Conservation (phyloP, 2,329 filamentous ascomycete genomes). For the Ophiostoma angusticollis region DNA sequence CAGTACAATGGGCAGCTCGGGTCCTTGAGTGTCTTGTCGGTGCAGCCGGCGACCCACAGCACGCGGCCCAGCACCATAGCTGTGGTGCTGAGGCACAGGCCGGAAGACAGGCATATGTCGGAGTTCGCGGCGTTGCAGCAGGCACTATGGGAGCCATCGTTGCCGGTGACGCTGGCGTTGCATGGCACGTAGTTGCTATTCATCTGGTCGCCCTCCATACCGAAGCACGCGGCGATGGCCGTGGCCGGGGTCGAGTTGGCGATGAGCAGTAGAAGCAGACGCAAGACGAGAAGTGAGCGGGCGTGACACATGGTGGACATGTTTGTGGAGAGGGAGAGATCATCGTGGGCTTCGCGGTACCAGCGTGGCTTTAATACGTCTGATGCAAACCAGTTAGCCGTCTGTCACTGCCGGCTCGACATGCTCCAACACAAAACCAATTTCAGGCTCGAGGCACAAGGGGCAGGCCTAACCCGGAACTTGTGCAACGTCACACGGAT, state of each 20-base stretch:
- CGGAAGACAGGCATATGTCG: conserved; percentile 16
- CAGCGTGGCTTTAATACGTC: too few species aligned
- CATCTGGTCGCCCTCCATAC: conserved; percentile 1
- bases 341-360: not conserved
- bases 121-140: conserved; percentile 15
- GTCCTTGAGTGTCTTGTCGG: conserved; percentile 14
- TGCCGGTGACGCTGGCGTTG: conserved; percentile 13
- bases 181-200: conserved; percentile 7
- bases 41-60: conserved; percentile 15
- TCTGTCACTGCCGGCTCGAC: too few species aligned
- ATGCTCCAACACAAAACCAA: too few species aligned
- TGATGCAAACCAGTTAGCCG: too few species aligned
- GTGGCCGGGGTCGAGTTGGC: not conserved
- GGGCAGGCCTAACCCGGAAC: too few species aligned
- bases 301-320: too few species aligned
- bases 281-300: not conserved
- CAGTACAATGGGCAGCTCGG: conserved; percentile 16
- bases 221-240: conserved; percentile 2
- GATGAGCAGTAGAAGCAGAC: not conserved
- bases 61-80: conserved; percentile 12
- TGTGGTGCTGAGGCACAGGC: conserved; percentile 14
- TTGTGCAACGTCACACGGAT: too few species aligned
- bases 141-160: conserved; percentile 13
- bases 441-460: too few species aligned
- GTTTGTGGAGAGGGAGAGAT: not conserved